phyloP scores from a whole-genome alignment of 345 rosid genomes.

The Aegle marmelos region DNA sequence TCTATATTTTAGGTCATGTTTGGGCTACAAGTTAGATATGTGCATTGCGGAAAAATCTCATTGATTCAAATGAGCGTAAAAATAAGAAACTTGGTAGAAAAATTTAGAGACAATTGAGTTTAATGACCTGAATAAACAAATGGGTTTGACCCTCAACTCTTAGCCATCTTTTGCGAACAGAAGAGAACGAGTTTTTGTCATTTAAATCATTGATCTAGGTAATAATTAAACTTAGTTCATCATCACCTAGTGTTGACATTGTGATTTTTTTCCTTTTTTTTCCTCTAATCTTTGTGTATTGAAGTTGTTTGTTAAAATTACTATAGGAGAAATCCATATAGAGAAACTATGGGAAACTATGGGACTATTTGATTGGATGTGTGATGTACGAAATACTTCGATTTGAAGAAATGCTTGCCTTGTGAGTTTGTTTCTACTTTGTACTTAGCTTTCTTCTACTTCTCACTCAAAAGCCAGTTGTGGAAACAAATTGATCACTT shows the following conservation, averaged over 20 bases:
- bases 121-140: conserved; percentile 25
- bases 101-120: conserved; percentile 24
- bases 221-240: conserved; percentile 32
- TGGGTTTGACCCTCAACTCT: conserved; percentile 27
- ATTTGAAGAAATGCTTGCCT: no score
- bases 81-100: conserved; percentile 44
- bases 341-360: neutral
- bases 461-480: neutral
- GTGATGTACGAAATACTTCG: neutral
- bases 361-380: neutral
- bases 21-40: conserved; percentile 33
- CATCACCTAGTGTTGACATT: conserved; percentile 37
- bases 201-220: conserved; percentile 9
- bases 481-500: no score
- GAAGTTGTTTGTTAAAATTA: neutral
- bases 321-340: neutral
- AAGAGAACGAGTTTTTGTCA: conserved; percentile 30
- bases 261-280: neutral
- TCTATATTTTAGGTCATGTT: conserved; percentile 29
- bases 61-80: conserved; percentile 21
- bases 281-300: neutral
- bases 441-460: neutral
- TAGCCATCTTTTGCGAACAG: conserved; percentile 45
- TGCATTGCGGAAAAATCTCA: conserved; percentile 9
- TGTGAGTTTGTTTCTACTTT: no score